phyloP scores from a whole-genome alignment of 139 green algal genomes.

The Chlorella sorokiniana region DNA sequence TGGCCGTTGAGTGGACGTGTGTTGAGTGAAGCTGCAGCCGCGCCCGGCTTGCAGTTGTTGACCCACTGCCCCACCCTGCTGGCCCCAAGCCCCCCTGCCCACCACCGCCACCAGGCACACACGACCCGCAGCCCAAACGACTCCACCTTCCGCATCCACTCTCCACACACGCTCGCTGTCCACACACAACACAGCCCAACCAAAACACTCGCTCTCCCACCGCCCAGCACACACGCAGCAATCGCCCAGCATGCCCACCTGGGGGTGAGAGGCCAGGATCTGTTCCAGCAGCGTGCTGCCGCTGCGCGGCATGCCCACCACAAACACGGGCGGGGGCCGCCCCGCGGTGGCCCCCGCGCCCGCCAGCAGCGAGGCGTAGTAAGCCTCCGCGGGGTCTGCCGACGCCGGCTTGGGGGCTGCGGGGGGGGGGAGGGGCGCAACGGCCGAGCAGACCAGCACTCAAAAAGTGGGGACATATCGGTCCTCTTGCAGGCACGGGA shows the following conservation, averaged over 20 bases:
- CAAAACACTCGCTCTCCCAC: no score
- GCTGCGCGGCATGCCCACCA: conserved; percentile 75
- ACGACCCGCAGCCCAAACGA: no score
- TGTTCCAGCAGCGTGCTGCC: conserved; percentile 81
- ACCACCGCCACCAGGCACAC: no score
- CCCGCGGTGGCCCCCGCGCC: not conserved
- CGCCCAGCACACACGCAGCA: not conserved
- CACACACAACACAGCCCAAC: not conserved
- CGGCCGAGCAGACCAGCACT: not conserved
- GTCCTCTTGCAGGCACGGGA: not conserved
- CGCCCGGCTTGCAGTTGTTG: no score
- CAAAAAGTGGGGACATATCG: not conserved
- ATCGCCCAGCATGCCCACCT: conserved; percentile 38
- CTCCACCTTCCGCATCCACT: no score
- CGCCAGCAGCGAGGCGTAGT: conserved; percentile 9
- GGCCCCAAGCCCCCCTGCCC: no score
- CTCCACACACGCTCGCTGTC: no score
- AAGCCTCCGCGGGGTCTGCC: not conserved
- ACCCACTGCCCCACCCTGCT: no score
- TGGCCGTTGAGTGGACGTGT: no score
- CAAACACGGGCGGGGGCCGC: conserved; percentile 54
- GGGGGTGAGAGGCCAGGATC: conserved; percentile 60
- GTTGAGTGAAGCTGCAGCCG: no score
- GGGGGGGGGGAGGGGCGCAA: not conserved
- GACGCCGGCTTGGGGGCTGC: not conserved